phyloP scores from a whole-genome alignment of 164 flowering plant species.

The Vitis cinerea region DNA sequence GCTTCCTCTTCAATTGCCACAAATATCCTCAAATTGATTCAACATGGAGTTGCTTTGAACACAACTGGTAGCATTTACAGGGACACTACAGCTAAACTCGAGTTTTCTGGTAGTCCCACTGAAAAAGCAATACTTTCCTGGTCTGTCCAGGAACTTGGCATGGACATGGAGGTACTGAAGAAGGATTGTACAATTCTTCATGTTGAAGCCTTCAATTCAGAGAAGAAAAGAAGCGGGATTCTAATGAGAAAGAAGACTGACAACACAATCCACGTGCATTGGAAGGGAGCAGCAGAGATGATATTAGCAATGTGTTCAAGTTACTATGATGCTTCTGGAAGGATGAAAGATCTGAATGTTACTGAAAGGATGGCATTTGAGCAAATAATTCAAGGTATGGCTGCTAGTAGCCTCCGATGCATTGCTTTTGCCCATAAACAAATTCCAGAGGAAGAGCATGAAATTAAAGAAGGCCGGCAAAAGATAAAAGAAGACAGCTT shows the following conservation, averaged over 20 bases:
- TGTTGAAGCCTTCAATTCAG: conserved; percentile 64
- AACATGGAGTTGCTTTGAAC: conserved; percentile 50
- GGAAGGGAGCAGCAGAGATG: conserved; percentile 80
- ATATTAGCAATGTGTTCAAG: conserved; percentile 50
- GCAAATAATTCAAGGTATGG: conserved; percentile 54
- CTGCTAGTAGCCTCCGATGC: conserved; percentile 60
- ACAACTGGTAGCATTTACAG: conserved; percentile 46
- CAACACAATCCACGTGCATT: conserved; percentile 35
- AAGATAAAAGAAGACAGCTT: conserved; percentile 31
- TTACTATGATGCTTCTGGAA: conserved; percentile 38
- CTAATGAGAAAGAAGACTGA: conserved; percentile 26
- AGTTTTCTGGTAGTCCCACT: conserved; percentile 65
- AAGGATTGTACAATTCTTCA: conserved; percentile 23
- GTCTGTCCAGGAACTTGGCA: conserved; percentile 41
- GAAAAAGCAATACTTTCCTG: conserved; percentile 64
- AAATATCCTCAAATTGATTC: conserved; percentile 28
- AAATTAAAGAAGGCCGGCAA: neutral
- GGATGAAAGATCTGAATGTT: conserved; percentile 19
- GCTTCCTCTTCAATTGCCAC: conserved; percentile 18
- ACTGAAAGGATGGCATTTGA: conserved; percentile 19
- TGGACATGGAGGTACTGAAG: conserved; percentile 39
- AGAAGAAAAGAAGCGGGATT: conserved; percentile 58
- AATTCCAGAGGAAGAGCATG: conserved; percentile 9
- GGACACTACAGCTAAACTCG: conserved; percentile 20
- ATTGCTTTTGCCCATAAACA: conserved; percentile 56